Conservation (phyloP, 352 stramenopile species). For the Pythium graminicola region DNA sequence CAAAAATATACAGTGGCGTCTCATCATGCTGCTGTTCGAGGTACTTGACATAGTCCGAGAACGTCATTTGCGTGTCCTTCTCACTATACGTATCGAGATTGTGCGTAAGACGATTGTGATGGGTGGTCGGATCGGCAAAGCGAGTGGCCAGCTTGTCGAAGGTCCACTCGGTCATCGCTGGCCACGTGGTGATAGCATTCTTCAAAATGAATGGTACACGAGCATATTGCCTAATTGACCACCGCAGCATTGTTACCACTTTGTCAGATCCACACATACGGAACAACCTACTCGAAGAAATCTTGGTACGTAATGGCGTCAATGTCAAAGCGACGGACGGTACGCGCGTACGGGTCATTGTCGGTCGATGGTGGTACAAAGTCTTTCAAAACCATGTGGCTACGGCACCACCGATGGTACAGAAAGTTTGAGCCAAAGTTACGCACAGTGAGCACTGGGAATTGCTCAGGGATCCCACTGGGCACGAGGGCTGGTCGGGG, state of each 20-base stretch:
- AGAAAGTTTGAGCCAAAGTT: conserved; percentile 76
- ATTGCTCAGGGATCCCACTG: conserved; percentile 10
- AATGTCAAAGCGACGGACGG: conserved; percentile 49
- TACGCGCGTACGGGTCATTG: conserved; percentile 39
- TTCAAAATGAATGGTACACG: conserved; percentile 81
- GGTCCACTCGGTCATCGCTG: conserved; percentile 65
- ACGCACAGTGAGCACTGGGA: conserved; percentile 27
- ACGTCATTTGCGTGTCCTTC: conserved; percentile 42
- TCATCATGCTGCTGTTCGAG: conserved; percentile 64
- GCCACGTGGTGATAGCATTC: conserved; percentile 59
- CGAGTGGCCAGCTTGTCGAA: conserved; percentile 47
- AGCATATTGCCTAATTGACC: conserved; percentile 48
- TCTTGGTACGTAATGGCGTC: conserved; percentile 50
- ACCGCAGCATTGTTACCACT: neutral
- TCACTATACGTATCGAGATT: conserved; percentile 66
- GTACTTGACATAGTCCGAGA: conserved; percentile 80
- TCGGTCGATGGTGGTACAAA: conserved; percentile 40
- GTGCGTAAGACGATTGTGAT: conserved; percentile 68
- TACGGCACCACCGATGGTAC: conserved; percentile 79
- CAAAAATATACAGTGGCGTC: conserved; percentile 95
- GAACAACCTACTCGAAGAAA: conserved; percentile 59
- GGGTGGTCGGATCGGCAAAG: conserved; percentile 41
- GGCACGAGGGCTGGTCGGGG: conserved; percentile 30
- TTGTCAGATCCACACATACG: neutral
- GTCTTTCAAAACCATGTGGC: conserved; percentile 64